Evolutionary conservation across 129 eudicot species (phyloP), one percentile per base, ranked within the genome.

Genomic region (Logfia minima): DNA sequence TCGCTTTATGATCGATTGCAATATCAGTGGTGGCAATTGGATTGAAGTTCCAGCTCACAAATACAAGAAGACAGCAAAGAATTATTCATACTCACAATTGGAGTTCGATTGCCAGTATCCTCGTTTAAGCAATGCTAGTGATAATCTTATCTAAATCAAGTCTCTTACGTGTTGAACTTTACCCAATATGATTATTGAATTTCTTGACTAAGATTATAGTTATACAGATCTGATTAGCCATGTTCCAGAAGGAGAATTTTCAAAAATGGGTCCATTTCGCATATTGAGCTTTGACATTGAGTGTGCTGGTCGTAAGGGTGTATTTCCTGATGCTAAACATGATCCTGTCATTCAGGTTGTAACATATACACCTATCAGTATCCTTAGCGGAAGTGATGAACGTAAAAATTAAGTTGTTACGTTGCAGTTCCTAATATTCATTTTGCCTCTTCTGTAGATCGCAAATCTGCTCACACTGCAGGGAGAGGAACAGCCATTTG

Each of bases 21-120:
- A 94, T 55, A 87, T 94, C 31, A 96, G 89, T 73, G 98, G 98
- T 75, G 98, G 98, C 74, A 94, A 94, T 62, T 94, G 98, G 98
- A 87, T 94, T 81, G 97, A 91, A 80, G 88, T 91, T 80, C 97
- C 92, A 53, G 79, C 79, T 72, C 93, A 92, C 74, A 94, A 87
- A 70, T 94, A 91, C 86, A 89, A 79, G 83, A 87, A 78, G 83
- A 72, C 96, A 53, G 66, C 82, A 66, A 87, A 72, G 86, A 91
- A 60, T 75, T 79, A 87, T 75, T 94, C 98, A 68, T 85, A 88
- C 82, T 87, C 90, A 77, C 98, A 94, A 71, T 76, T 91, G 59
- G 98, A 94, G 85, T 89, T 94, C 77, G 97, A 94, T 79, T 91
- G 98, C 84, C 89, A 77, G 98, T 94, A 94, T 94, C 98, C 97